These are phyloP conservation scores for Penicillium digitatum DNA, from an alignment of 2,329 filamentous ascomycete genomes.

Conservation along the genomic window DNA sequence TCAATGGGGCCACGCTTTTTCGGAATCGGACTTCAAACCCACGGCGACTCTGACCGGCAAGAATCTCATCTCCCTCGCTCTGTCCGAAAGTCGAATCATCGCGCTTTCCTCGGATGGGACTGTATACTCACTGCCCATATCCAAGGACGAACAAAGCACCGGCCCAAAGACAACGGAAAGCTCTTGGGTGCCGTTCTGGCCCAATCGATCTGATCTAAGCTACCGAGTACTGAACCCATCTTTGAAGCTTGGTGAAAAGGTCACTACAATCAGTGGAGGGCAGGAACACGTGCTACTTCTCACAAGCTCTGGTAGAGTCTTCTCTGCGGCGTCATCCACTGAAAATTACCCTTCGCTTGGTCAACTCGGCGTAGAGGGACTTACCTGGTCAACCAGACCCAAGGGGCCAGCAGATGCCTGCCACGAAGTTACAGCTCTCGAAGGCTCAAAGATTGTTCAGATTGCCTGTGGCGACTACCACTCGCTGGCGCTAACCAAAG, in stretches of 20 bases:
- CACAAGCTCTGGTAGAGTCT: conserved; percentile 79
- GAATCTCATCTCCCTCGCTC: conserved; percentile 68
- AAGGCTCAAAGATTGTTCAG: conserved; percentile 65
- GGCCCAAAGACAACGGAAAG: conserved; percentile 62
- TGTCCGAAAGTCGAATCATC: conserved; percentile 80
- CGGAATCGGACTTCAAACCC: conserved; percentile 60
- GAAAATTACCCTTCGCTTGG: conserved; percentile 75
- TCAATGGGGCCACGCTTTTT: conserved; percentile 84
- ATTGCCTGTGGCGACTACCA: conserved; percentile 86
- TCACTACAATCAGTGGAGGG: conserved; percentile 71
- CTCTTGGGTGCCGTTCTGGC: conserved; percentile 74
- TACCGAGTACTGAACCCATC: conserved; percentile 70
- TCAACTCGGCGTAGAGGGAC: conserved; percentile 79
- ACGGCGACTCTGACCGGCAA: conserved; percentile 73
- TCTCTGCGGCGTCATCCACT: conserved; percentile 77
- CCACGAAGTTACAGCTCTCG: conserved; percentile 70
- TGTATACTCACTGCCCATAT: conserved; percentile 80
- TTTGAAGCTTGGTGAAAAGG: conserved; percentile 65
- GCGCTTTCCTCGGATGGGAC: conserved; percentile 69
- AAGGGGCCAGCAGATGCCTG: conserved; percentile 73
- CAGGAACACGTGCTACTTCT: conserved; percentile 82
- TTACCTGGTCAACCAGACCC: conserved; percentile 75
- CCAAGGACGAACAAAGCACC: conserved; percentile 64
- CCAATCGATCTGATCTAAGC: conserved; percentile 54
- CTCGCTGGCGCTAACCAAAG: conserved; percentile 70